These are phyloP conservation scores for Tephrocybe sp. DNA, from an alignment of 768 basidiomycete species.

Conservation along the genomic window DNA sequence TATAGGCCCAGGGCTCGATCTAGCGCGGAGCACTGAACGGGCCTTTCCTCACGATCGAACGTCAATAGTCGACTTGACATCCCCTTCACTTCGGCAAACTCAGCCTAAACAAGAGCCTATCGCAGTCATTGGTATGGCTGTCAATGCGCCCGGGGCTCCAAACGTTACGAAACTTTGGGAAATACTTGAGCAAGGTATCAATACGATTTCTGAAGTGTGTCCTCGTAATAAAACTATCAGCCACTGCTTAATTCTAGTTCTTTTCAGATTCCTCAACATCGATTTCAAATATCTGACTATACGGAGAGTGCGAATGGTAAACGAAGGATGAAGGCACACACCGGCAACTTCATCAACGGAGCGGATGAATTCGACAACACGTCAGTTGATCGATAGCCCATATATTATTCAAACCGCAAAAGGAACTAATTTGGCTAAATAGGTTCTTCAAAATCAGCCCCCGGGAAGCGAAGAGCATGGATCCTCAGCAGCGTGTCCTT, in stretches of 20 bases:
- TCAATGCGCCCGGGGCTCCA: constrained; percentile 52
- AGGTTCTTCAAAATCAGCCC: constrained; percentile 73
- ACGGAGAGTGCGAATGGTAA: constrained; percentile 24
- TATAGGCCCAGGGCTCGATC: constrained; percentile 44
- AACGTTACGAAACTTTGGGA: constrained; percentile 53
- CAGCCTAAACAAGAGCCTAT: constrained; percentile 45
- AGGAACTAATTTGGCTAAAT: neutral
- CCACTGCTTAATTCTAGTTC: constrained; percentile 2
- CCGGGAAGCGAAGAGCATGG: constrained; percentile 72
- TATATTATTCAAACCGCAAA: neutral
- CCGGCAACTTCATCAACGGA: constrained; percentile 62
- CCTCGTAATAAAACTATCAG: neutral
- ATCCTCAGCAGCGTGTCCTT: constrained; percentile 71
- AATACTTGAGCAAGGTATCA: constrained; percentile 51
- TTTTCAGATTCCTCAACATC: constrained; percentile 55
- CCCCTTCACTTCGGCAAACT: constrained; percentile 1
- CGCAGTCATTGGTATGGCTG: constrained; percentile 72
- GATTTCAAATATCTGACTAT: constrained; percentile 49
- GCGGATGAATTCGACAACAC: constrained; percentile 62
- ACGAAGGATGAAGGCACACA: constrained; percentile 47
- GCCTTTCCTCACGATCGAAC: constrained; percentile 21
- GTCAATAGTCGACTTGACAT: constrained; percentile 21
- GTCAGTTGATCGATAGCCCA: constrained; percentile 14
- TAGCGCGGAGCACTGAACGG: constrained; percentile 36
- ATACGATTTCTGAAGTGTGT: constrained; percentile 55